Evolutionary conservation across 257 asterid genomes (phyloP).

Genomic region (Solanum clarkiae): DNA sequence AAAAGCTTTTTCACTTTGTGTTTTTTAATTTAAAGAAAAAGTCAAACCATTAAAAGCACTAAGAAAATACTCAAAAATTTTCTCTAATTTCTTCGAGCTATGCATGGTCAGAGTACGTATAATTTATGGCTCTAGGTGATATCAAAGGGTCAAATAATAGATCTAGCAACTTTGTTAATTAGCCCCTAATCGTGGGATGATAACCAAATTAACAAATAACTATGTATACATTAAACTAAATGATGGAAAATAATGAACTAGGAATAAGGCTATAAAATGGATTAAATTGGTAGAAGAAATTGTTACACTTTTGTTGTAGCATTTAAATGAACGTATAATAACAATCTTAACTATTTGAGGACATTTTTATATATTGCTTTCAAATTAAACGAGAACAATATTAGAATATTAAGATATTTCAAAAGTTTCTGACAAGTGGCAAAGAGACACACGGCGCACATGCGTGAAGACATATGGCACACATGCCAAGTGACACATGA

Average conservation of each 20-base stretch:
- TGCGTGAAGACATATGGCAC: too few species aligned
- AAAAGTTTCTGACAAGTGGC: too few species aligned
- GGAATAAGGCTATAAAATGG: not conserved
- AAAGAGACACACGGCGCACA: too few species aligned
- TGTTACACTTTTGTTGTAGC: not conserved
- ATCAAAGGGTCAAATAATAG: not conserved
- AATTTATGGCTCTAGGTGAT: not conserved
- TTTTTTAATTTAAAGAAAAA: not conserved
- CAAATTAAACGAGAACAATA: too few species aligned
- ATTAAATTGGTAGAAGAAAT: not conserved
- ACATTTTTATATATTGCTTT: too few species aligned
- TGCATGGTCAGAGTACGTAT: not conserved
- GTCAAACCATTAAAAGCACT: not conserved
- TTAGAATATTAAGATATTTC: too few species aligned
- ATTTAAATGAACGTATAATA: not conserved
- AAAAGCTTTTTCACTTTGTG: not conserved
- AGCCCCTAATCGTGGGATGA: not conserved
- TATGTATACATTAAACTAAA: not conserved
- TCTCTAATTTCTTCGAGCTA: not conserved
- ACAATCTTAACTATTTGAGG: not conserved
- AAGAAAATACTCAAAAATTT: not conserved
- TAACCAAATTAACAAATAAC: not conserved
- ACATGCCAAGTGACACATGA: too few species aligned
- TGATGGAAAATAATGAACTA: not conserved
- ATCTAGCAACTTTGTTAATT: not conserved